Conservation (phyloP, 306 rosid species). For the Quercus alba region DNA sequence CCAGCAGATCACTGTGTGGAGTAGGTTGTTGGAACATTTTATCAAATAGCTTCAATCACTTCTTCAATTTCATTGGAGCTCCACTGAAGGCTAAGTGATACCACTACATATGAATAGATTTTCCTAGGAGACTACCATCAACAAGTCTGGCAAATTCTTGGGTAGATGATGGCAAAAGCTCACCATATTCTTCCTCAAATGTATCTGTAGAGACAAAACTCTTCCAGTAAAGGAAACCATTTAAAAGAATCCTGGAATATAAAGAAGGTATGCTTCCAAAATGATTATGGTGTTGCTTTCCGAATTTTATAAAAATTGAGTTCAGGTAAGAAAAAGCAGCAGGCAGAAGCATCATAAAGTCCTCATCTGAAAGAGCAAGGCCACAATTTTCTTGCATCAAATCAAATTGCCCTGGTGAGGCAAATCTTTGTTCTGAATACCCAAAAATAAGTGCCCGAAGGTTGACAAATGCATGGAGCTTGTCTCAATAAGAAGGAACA, state of each 20-base stretch:
- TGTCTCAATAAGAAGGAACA: conserved; percentile 60
- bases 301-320: conserved; percentile 42
- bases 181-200: conserved; percentile 62
- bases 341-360: conserved; percentile 71
- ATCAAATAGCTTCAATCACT: conserved; percentile 53
- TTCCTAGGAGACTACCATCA: conserved; percentile 76
- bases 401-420: conserved; percentile 19
- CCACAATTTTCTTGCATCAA: conserved; percentile 25
- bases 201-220: conserved; percentile 53
- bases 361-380: conserved; percentile 50
- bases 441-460: conserved; percentile 64
- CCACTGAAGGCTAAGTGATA: conserved; percentile 54
- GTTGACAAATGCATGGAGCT: conserved; percentile 67
- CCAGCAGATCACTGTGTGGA: conserved; percentile 51
- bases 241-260: conserved; percentile 62
- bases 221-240: conserved; percentile 67
- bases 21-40: conserved; percentile 41
- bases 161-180: conserved; percentile 55
- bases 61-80: conserved; percentile 47
- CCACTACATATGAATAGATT: conserved; percentile 57
- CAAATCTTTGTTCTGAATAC: conserved; percentile 34
- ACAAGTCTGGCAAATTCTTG: conserved; percentile 51
- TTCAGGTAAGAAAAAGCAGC: conserved; percentile 57
- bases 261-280: conserved; percentile 38
- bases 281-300: conserved; percentile 32